These are phyloP conservation scores for Aphelidium insulamus DNA, from an alignment of 371 early-diverging fungal species.

Conservation along the genomic window DNA sequence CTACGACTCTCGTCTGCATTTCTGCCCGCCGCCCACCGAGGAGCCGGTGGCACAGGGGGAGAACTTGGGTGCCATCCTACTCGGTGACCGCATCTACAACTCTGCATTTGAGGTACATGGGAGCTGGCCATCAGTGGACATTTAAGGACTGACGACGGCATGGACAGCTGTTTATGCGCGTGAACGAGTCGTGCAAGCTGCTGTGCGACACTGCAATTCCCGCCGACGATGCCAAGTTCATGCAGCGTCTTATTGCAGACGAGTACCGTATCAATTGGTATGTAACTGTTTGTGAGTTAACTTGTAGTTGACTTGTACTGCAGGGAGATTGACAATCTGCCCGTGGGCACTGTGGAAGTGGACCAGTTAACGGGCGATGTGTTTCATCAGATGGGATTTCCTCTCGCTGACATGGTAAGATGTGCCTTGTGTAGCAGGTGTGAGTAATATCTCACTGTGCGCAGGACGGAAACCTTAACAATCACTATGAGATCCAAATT, in stretches of 20 bases:
- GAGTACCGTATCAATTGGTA: conserved; percentile 54
- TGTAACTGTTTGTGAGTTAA: background rate
- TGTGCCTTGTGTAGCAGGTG: too few relatives aligned
- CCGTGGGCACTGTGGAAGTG: too few relatives aligned
- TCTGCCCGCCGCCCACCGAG: conserved; percentile 51
- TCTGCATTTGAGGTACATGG: conserved; percentile 49
- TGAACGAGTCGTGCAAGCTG: conserved; percentile 25
- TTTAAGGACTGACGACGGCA: background rate
- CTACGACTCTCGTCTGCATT: conserved; percentile 56
- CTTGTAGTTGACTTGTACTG: background rate
- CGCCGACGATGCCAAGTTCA: conserved; percentile 49
- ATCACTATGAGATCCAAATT: conserved; percentile 70
- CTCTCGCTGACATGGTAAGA: too few relatives aligned
- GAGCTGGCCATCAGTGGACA: background rate
- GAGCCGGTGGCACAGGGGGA: conserved; percentile 46
- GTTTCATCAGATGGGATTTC: too few relatives aligned
- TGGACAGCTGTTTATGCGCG: conserved; percentile 35
- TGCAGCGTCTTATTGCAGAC: conserved; percentile 57
- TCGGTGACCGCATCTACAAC: conserved; percentile 84
- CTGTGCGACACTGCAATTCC: conserved; percentile 42
- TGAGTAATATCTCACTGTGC: too few relatives aligned
- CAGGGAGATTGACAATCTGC: too few relatives aligned
- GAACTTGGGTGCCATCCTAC: conserved; percentile 69
- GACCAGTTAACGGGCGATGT: too few relatives aligned
- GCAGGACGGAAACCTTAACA: too few relatives aligned